These are phyloP conservation scores for Penicillium sp. DNA, from an alignment of 2,329 filamentous ascomycete species.

Conservation along the genomic window DNA sequence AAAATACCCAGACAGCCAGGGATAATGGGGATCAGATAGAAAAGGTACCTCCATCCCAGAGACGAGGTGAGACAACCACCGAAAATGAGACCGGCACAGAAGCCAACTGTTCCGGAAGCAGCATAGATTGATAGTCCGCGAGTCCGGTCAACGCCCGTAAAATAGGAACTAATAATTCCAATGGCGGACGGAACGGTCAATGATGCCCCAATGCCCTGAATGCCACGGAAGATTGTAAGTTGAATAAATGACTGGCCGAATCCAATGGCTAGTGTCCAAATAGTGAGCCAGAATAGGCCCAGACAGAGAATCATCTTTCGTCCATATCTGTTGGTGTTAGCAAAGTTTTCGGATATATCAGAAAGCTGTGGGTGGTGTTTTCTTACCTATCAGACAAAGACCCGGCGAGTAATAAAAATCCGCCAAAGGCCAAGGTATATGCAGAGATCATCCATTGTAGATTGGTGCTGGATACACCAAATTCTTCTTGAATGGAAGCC, in stretches of 20 bases:
- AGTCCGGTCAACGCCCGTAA: constrained; percentile 39
- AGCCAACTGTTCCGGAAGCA: constrained; percentile 41
- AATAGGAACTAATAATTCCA: constrained; percentile 47
- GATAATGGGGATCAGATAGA: constrained; percentile 36
- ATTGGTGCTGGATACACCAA: constrained; percentile 34
- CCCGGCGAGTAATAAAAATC: constrained; percentile 16
- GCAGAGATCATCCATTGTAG: constrained; percentile 46
- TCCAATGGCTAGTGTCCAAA: constrained; percentile 39
- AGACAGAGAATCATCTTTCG: constrained; percentile 40
- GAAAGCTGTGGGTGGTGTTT: background rate
- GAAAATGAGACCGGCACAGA: constrained; percentile 43
- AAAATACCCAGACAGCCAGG: constrained; percentile 32
- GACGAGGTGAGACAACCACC: constrained; percentile 42
- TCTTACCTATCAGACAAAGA: constrained; percentile 18
- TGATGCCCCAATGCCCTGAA: constrained; percentile 49
- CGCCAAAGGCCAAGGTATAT: constrained; percentile 44
- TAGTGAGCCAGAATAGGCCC: constrained; percentile 37
- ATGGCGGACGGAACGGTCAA: constrained; percentile 51
- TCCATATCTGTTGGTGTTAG: constrained; percentile 29
- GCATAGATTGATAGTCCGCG: constrained; percentile 42
- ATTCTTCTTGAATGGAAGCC: constrained; percentile 43
- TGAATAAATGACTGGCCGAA: constrained; percentile 45
- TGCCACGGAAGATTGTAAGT: constrained; percentile 41
- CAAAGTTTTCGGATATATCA: background rate
- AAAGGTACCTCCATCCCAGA: constrained; percentile 43